phyloP scores from a whole-genome alignment of 257 asterid genomes.

The Agastache rugosa region DNA sequence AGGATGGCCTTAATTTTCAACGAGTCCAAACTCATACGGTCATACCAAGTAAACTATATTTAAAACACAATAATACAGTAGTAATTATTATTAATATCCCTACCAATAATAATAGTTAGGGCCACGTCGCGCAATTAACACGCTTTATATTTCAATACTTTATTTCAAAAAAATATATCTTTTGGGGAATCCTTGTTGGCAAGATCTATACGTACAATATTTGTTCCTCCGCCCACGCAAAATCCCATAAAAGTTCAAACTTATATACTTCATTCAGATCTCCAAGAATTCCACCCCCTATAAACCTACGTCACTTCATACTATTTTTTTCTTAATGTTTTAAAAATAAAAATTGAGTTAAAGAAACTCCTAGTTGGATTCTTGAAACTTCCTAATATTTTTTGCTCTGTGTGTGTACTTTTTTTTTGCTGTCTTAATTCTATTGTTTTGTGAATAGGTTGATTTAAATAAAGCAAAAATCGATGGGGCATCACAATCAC shows the following conservation, averaged over 20 bases:
- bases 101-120: not conserved
- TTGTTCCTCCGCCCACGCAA: not conserved
- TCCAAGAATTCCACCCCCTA: conserved; percentile 14
- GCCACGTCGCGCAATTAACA: conserved; percentile 29
- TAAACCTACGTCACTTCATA: conserved; percentile 5
- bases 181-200: not conserved
- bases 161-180: not conserved
- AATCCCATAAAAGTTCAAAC: not conserved
- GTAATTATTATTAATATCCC: not conserved
- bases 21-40: not conserved
- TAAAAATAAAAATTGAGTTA: not conserved
- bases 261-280: conserved; percentile 3
- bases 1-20: not conserved
- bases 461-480: not conserved
- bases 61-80: not conserved
- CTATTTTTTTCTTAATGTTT: not conserved
- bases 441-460: not conserved
- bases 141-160: conserved; percentile 3
- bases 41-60: too few relatives aligned
- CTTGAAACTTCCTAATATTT: not conserved
- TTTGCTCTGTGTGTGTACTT: not conserved
- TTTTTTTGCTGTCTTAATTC: too few relatives aligned
- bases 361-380: not conserved
- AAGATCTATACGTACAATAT: not conserved
- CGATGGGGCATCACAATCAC: conserved; percentile 46